Evolutionary conservation across 345 rosid genomes (phyloP), one percentile per base, ranked within the genome.

Genomic region (Citrus glauca): DNA sequence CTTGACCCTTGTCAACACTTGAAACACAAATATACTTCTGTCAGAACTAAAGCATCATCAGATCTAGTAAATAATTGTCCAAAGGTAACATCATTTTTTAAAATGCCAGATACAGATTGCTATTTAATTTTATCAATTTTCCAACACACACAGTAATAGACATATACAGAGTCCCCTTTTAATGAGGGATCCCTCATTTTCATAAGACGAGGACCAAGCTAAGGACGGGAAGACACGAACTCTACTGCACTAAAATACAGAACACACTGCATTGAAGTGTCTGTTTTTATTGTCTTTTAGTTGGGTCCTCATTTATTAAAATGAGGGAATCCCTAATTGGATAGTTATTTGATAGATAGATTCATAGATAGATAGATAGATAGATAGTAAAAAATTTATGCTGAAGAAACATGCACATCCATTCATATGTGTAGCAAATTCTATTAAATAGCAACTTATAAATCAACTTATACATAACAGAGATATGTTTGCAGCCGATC

Each of bases 1-100:
- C 87, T 84, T 97, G 82, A 75, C 97, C 99, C 91, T 93, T 97
- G 76, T 88, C 95, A 82, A 91, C 89, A 77, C 99, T 96, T 80
- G 53, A 80, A 82, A 75, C 74, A 72, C 76, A 83, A 89, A 73
- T 75, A 85, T 48, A 42, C 37, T 27, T 74, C 80, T 35, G 59
- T 86, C 66, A 88, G 81, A 75, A 75, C 77, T 71, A 77, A 22
- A 75, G 56, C 59, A 45, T 74, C 50, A 69, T 38, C 27, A 64
- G 9, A 64, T 71, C 9, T 67, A 37, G 73, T 67, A 69, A 75
- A 60, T 64, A 35, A 61, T 17, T 63, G 42, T 30, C 27, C 32
- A n/a, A 33, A 59, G 11, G 30, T 53, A 50, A 69, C 40, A 45
- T 45, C 11, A 68, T 66, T 62, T 75, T 33, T 19, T 3, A 38